Evolutionary conservation across 2,329 filamentous ascomycete species (phyloP).

Genomic region (Lachnellula cervina): DNA sequence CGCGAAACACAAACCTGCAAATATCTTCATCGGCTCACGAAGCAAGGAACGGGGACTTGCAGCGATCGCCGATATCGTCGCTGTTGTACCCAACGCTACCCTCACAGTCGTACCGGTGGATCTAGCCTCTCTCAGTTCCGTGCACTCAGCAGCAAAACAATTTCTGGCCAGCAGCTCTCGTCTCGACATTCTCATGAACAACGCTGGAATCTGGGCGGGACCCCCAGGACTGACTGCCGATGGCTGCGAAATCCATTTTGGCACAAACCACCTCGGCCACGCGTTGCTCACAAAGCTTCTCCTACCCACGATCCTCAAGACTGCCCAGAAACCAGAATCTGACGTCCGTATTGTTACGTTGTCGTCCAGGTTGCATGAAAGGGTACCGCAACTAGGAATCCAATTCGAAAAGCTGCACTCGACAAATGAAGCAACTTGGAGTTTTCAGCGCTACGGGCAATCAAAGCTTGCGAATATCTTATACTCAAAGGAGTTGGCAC

Average conservation of each 20-base stretch:
- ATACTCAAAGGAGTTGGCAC: constrained; percentile 37
- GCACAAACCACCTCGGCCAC: constrained; percentile 46
- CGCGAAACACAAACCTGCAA: constrained; percentile 35
- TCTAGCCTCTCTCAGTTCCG: constrained; percentile 40
- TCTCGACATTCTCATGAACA: constrained; percentile 43
- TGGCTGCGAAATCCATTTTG: constrained; percentile 46
- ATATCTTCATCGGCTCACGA: constrained; percentile 36
- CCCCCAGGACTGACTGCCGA: constrained; percentile 37
- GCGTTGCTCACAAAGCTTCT: constrained; percentile 39
- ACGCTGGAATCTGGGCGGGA: constrained; percentile 41
- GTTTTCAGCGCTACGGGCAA: constrained; percentile 32
- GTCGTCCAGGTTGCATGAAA: neutral
- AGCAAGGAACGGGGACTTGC: constrained; percentile 33
- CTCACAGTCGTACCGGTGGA: constrained; percentile 30
- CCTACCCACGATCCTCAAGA: constrained; percentile 30
- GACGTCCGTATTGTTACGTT: constrained; percentile 21
- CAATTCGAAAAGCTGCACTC: constrained; percentile 32
- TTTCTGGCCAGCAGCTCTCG: constrained; percentile 34
- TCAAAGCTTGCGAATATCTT: constrained; percentile 45
- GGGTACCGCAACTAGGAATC: constrained; percentile 20
- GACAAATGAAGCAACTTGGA: constrained; percentile 9
- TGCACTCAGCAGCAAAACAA: constrained; percentile 37
- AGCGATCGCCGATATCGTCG: constrained; percentile 11
- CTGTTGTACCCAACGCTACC: constrained; percentile 2
- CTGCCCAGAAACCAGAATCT: constrained; percentile 10